Percentiles rank a stretch among this genome's conserved stretches.
These are phyloP conservation scores for Yamadazyma kitorensis DNA, from an alignment of 805 yeast genomes.

Conservation along the genomic window DNA sequence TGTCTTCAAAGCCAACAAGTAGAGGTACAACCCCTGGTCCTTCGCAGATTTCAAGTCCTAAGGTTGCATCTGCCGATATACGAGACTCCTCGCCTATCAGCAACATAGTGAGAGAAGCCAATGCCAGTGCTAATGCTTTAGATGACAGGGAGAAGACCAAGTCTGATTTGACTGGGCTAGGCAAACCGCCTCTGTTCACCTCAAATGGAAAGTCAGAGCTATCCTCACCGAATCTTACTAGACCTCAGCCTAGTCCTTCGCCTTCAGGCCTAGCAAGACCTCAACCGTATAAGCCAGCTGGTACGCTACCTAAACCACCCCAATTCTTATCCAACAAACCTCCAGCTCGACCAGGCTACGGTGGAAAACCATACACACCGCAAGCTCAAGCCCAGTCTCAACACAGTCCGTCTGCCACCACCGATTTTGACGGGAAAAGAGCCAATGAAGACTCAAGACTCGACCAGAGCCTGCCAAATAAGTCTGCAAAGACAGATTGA, in stretches of 20 bases:
- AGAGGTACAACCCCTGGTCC: constrained; percentile 22
- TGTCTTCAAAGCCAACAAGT: constrained; percentile 17
- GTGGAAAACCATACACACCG: constrained; percentile 5
- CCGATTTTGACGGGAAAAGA: constrained; percentile 4
- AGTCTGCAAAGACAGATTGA: constrained; percentile 6
- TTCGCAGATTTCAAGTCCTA: constrained; percentile 13
- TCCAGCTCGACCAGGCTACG: constrained; percentile 12
- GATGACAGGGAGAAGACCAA: background rate
- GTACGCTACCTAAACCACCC: constrained; percentile 25
- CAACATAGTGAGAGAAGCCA: constrained; percentile 7
- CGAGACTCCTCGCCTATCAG: background rate
- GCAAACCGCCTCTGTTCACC: constrained; percentile 25
- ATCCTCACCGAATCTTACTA: no score
- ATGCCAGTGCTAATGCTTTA: background rate
- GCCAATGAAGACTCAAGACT: constrained; percentile 1
- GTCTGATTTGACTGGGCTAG: constrained; percentile 1
- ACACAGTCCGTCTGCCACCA: no score
- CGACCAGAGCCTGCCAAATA: constrained; percentile 4
- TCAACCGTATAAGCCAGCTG: constrained; percentile 4
- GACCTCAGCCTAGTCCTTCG: no score
- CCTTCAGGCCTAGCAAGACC: constrained; percentile 6
- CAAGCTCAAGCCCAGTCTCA: background rate
- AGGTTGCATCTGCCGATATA: constrained; percentile 7
- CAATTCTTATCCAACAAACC: constrained; percentile 37
- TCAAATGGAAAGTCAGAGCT: no score